Evolutionary conservation across 805 yeast genomes (phyloP).

Genomic region (Candida parachauliodes): DNA sequence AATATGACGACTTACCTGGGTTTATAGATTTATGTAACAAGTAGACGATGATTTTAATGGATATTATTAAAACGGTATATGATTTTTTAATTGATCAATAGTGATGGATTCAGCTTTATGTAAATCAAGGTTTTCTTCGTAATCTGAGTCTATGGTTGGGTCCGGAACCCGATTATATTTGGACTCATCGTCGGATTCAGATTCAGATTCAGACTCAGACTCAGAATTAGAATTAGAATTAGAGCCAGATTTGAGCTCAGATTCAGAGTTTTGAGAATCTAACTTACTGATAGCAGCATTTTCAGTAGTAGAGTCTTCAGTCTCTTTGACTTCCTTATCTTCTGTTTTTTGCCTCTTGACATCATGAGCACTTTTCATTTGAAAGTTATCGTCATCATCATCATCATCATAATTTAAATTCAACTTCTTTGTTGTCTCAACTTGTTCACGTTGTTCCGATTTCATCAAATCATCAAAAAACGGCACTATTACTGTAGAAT

Average conservation of each 20-base stretch:
- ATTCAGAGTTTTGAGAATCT: not conserved
- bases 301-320: not conserved
- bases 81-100: slow-evolving; percentile 7
- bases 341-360: not conserved
- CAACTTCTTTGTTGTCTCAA: slow-evolving; percentile 11
- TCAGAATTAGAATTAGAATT: not conserved
- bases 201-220: not conserved
- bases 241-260: not conserved
- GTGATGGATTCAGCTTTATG: slow-evolving; percentile 15
- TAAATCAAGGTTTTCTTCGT: slow-evolving; percentile 23
- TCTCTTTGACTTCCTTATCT: not conserved
- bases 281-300: not conserved
- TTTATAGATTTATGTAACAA: slow-evolving; percentile 15
- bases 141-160: slow-evolving; percentile 21
- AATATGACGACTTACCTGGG: slow-evolving; percentile 28
- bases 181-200: not conserved
- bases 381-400: slow-evolving; percentile 23
- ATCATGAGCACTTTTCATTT: slow-evolving; percentile 44
- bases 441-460: slow-evolving; percentile 11
- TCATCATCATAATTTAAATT: slow-evolving; percentile 28
- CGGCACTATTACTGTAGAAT: slow-evolving; percentile 40
- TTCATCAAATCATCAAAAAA: slow-evolving; percentile 43
- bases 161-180: slow-evolving; percentile 9
- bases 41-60: not conserved
- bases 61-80: slow-evolving; percentile 4